A percentile compares a stretch with the other conserved stretches of the same genome.
phyloP scores from a whole-genome alignment of 768 basidiomycete genomes.

The Inosperma sp. region DNA sequence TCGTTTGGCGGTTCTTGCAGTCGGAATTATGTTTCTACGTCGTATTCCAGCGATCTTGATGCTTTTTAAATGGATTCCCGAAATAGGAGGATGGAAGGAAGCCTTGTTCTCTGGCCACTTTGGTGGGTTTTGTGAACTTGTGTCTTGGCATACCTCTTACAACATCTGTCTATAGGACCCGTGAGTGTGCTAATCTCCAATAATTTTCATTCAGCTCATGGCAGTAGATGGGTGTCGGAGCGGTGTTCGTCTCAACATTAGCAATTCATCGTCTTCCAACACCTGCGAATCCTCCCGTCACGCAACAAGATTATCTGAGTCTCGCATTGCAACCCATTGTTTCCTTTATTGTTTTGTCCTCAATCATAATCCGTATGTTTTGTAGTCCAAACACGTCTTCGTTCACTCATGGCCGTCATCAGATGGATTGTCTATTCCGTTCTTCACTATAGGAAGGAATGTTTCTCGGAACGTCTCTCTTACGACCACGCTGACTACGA shows the following conservation, averaged over 20 bases:
- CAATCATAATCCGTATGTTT: constrained; percentile 73
- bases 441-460: constrained; percentile 53
- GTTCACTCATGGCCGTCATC: background rate
- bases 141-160: constrained; percentile 1
- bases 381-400: background rate
- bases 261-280: constrained; percentile 58
- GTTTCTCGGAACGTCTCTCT: constrained; percentile 45
- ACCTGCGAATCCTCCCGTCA: constrained; percentile 55
- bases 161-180: constrained; percentile 38
- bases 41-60: constrained; percentile 75
- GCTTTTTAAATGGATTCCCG: constrained; percentile 82
- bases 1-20: constrained; percentile 63
- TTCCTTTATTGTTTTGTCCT: constrained; percentile 80
- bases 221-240: constrained; percentile 82
- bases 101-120: constrained; percentile 92
- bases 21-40: constrained; percentile 67
- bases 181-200: constrained; percentile 31
- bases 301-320: constrained; percentile 70
- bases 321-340: constrained; percentile 77
- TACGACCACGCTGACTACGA: constrained; percentile 39
- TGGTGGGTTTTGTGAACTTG: constrained; percentile 43
- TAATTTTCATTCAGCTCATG: constrained; percentile 1
- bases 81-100: constrained; percentile 79
- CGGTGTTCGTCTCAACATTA: constrained; percentile 81
- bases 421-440: constrained; percentile 71